These are phyloP conservation scores for Daucus carota DNA, from an alignment of 129 eudicot genomes.

Conservation along the genomic window DH1_v3.0 NC_030381.2:20526001-20526500, in stretches of 20 bases:
- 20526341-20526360: neutral
- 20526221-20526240: too few relatives aligned
- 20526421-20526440: neutral
- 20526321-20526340: neutral
- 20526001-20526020: too few relatives aligned
- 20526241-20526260: neutral
- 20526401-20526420: neutral
- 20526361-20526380: neutral
- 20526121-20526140: conserved; percentile 85
- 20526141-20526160: conserved; percentile 35
- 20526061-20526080: conserved; percentile 5
- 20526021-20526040: too few relatives aligned
- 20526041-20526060: neutral
- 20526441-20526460: neutral
- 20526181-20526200: neutral
- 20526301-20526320: neutral
- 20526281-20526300: neutral
- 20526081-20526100: conserved; percentile 61
- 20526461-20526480: neutral
- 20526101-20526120: conserved; percentile 63
- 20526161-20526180: neutral
- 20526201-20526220: neutral
- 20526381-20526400: neutral
- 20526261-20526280: neutral
- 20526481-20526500: neutral